Evolutionary conservation across 805 yeast species (phyloP), one percentile per base, ranked within the genome.

Genomic region (Sporopachydermia lactativora): DNA sequence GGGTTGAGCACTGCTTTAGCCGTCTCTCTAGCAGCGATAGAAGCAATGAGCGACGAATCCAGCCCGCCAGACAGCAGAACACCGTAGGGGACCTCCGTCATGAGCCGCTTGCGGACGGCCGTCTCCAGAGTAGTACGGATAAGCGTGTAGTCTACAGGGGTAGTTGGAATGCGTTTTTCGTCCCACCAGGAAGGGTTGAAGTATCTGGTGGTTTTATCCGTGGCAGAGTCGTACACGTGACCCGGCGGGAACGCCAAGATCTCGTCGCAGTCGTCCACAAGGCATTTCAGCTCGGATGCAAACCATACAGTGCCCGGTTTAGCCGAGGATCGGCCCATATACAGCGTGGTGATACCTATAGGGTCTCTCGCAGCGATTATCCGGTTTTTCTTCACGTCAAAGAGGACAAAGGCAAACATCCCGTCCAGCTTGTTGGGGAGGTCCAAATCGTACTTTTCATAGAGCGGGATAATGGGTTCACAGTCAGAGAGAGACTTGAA

Each of bases 31-130:
- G 97, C 92, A 41, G 97, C 98, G 57, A 92, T 92, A 37, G 98
- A 63, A 15, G 98, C 98, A 60, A 92, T 92, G 62, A 92, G 71
- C 16, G 96, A 85, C 38, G 96, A 86, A 62, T 92, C 99, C 56
- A 92, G 74, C 50, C 99, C 99, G 59, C 99, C 99, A 16, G 96
- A 85, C 51, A 92, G 70, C 52, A 92, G 69, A 38, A 92, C 99
- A 68, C 99, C 99, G 62, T 84, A 92, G 42, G 99, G 97, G 46
- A 92, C 99, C 70, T 92, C 99, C 42, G 97, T 92, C 99, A 92
- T 92, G 55, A 92, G 74, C 73, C 98, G 81, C 82, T 92, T 92
- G 71, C 98, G 81, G 42, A 92, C 99, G 39, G 98, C 86, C 65
- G 81, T 66, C 64, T 92, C 98, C 59, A 92, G 73, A 39, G 83